Conservation (phyloP, 2,329 filamentous ascomycete genomes). For the Penicillium concentricum region DNA sequence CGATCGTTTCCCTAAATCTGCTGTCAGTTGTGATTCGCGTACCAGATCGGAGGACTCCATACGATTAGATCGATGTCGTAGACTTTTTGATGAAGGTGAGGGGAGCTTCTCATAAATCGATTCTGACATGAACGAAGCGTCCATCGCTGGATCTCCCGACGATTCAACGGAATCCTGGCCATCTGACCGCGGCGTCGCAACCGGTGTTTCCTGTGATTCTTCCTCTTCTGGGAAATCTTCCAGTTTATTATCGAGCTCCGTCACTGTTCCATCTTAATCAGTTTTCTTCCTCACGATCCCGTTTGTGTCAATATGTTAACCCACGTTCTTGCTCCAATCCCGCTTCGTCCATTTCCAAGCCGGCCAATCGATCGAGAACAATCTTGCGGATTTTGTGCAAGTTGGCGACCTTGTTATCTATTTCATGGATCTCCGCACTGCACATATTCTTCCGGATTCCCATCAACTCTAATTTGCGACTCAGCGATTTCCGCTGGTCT, state of each 20-base stretch:
- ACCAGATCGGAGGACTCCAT: constrained; percentile 10
- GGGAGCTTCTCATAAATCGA: constrained; percentile 95
- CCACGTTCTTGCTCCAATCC: constrained; percentile 83
- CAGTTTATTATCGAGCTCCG: constrained; percentile 60
- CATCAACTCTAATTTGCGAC: constrained; percentile 87
- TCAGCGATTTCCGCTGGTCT: constrained; percentile 74
- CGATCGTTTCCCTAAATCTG: constrained; percentile 60
- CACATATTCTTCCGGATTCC: constrained; percentile 95
- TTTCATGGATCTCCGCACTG: constrained; percentile 90
- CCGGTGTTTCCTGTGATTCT: constrained; percentile 28
- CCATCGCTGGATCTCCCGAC: constrained; percentile 54
- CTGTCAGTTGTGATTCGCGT: constrained; percentile 34
- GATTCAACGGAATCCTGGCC: constrained; percentile 48
- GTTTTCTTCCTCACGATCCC: not conserved
- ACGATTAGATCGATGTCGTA: constrained; percentile 49
- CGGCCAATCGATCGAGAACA: constrained; percentile 80
- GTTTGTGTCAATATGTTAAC: constrained; percentile 31
- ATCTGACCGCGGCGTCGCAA: constrained; percentile 35
- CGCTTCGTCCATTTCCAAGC: constrained; percentile 85
- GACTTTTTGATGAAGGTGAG: constrained; percentile 57
- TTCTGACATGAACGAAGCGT: constrained; percentile 86
- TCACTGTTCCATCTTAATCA: constrained; percentile 40
- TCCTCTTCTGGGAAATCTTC: constrained; percentile 60
- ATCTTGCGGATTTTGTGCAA: constrained; percentile 90
- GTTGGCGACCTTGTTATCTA: constrained; percentile 95